A percentile compares a stretch with the other conserved stretches of the same genome.
These are phyloP conservation scores for Rhizopus delemar DNA, from an alignment of 371 early-diverging fungal species.

Conservation along the genomic window DNA sequence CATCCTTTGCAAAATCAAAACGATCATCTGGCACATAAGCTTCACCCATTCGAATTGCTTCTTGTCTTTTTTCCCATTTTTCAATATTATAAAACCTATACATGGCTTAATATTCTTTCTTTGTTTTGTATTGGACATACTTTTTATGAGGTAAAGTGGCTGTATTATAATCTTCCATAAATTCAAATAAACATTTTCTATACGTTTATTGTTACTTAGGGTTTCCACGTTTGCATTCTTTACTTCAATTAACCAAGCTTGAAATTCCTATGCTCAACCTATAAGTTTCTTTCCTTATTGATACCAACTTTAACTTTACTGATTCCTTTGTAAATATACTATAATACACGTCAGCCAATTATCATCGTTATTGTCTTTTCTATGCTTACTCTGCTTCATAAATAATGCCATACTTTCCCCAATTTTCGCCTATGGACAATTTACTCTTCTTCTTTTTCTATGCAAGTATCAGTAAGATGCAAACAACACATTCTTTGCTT, in stretches of 20 bases:
- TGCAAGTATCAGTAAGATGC: conserved; percentile 22
- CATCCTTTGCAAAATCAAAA: conserved; percentile 47
- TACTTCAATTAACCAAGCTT: conserved; percentile 76
- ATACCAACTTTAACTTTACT: conserved; percentile 21
- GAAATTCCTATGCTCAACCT: conserved; percentile 58
- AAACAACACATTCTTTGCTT: background rate
- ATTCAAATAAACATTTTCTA: conserved; percentile 64
- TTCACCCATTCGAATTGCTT: conserved; percentile 60
- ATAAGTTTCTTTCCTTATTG: background rate
- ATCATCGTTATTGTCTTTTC: background rate
- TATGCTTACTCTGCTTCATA: conserved; percentile 51
- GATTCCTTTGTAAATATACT: conserved; percentile 63
- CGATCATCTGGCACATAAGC: conserved; percentile 10
- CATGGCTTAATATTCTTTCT: conserved; percentile 21
- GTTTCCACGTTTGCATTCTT: conserved; percentile 64
- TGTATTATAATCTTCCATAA: conserved; percentile 80
- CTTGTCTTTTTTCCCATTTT: conserved; percentile 62
- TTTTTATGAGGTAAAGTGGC: conserved; percentile 73
- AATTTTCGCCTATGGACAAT: conserved; percentile 34
- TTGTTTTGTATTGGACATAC: conserved; percentile 31
- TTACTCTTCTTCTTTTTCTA: conserved; percentile 37
- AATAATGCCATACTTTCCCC: conserved; percentile 65
- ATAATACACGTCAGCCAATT: background rate
- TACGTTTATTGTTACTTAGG: conserved; percentile 54
- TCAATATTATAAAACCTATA: conserved; percentile 56